Evolutionary conservation across 768 basidiomycete genomes (phyloP).

Genomic region (Leccinum imitatum): DNA sequence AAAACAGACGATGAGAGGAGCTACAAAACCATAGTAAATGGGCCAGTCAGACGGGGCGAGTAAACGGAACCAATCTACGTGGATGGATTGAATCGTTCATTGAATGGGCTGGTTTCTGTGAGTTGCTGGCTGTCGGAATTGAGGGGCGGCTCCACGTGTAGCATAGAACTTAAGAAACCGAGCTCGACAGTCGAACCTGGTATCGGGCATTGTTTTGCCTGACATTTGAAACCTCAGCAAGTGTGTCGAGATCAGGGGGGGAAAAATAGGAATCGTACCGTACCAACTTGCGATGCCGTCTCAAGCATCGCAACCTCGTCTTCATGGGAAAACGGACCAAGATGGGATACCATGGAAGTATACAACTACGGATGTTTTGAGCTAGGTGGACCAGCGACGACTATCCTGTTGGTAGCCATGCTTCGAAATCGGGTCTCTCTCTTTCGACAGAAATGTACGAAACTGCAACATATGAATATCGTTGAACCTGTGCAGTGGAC

Average conservation of each 20-base stretch:
- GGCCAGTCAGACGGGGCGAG: no score
- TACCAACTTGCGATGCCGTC: constrained; percentile 69
- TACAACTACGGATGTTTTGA: constrained; percentile 78
- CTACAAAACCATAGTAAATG: constrained; percentile 33
- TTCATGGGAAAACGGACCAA: constrained; percentile 72
- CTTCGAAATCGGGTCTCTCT: constrained; percentile 60
- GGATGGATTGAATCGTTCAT: constrained; percentile 50
- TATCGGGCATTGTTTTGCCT: constrained; percentile 58
- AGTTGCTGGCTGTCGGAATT: constrained; percentile 72
- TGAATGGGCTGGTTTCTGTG: constrained; percentile 49
- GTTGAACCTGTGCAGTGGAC: constrained; percentile 45
- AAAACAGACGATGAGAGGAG: constrained; percentile 66
- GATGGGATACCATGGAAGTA: constrained; percentile 59
- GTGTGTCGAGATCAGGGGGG: not conserved
- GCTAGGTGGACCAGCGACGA: constrained; percentile 72
- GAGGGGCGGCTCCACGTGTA: constrained; percentile 71
- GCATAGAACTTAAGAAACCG: constrained; percentile 76
- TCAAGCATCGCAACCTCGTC: constrained; percentile 83
- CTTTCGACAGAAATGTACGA: constrained; percentile 71
- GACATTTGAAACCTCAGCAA: constrained; percentile 21
- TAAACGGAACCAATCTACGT: constrained; percentile 41
- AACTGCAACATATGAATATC: constrained; percentile 63
- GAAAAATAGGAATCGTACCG: no score
- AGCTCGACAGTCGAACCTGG: constrained; percentile 71
- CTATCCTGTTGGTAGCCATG: constrained; percentile 70